Percentiles rank a stretch among this genome's conserved stretches.
Conservation (phyloP, 768 basidiomycete species). For the Termitomyces sp. region DNA sequence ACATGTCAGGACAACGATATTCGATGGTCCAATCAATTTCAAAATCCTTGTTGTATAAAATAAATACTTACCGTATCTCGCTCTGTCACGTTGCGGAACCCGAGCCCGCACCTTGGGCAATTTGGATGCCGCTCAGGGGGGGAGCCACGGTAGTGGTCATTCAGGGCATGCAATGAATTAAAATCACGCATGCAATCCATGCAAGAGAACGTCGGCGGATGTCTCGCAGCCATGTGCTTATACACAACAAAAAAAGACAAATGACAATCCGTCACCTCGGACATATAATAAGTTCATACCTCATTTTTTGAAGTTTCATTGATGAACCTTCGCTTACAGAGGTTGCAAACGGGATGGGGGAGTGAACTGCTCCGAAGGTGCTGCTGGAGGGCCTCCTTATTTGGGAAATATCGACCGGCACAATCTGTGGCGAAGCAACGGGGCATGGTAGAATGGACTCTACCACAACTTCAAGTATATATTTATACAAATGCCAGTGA, state of each 20-base stretch:
- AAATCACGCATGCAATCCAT: background rate
- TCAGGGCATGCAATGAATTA: background rate
- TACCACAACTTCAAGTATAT: background rate
- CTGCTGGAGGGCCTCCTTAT: constrained; percentile 10
- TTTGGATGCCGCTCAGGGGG: constrained; percentile 8
- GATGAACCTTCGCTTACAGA: constrained; percentile 9
- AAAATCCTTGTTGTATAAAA: background rate
- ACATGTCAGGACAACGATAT: background rate
- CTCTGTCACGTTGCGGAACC: background rate
- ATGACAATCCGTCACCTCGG: background rate
- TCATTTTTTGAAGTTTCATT: constrained; percentile 2
- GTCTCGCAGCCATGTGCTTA: constrained; percentile 6
- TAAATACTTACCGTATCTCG: background rate
- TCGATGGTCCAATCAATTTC: background rate
- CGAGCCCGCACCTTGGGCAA: constrained; percentile 6
- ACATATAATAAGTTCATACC: background rate
- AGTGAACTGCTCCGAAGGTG: constrained; percentile 4
- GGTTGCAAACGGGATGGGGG: constrained; percentile 5
- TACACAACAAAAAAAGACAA: background rate
- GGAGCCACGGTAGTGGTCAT: constrained; percentile 8
- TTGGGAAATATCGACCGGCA: constrained; percentile 1
- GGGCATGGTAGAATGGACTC: constrained; percentile 2
- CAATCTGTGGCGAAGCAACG: constrained; percentile 8
- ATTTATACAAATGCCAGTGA: too few relatives aligned
- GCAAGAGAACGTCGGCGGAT: constrained; percentile 2